Base-by-base conservation (phyloP, 2,329 filamentous ascomycete species). In the Fusarium udum region DNA sequence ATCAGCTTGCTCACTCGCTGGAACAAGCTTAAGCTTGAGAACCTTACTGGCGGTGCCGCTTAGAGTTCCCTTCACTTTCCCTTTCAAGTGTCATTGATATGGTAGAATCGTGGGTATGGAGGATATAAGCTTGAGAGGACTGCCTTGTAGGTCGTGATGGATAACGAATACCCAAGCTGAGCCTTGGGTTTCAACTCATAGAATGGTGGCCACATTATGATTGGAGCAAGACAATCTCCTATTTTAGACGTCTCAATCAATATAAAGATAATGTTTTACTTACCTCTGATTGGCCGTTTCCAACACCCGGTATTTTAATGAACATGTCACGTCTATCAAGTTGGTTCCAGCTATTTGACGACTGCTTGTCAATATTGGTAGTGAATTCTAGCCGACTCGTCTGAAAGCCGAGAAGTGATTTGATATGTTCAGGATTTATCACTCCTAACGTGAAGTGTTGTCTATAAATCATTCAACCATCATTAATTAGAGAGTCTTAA, bases 1-100 rank as follows among this genome's bases (percentile, higher is more conserved):
- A 62, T 84, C 24, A 77, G 78, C 22, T 64, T 83, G 9, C 77
- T 69, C 32, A 81, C 80, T 14, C 78, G 78, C 32, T 86, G 85
- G 85, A 78, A 76, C 68, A 83, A 80, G 75, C 80, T 83, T 53
- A 78, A 81, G 58, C 78, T 75, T 51, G 77, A 78, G 40, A 75
- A 77, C 32, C 64, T 78, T 32, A 71, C 71, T 49, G 79, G 77
- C 20, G 81, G 77, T 40, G 80, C 78, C 64, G 81, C 80, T 53
- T 82, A 78, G 69, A 49, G 11, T 14, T 4, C 22, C 2, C 9
- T 2, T 28, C 26, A 14, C 3, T 26, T 4, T 26, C 24, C 11
- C 7, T 28, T 31, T 22, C 12, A 9, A 11, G 15, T 7, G 61
- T 14, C 12, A 22, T 52, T 37, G 13, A 15, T 40, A 56, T 14